phyloP scores from a whole-genome alignment of 306 rosid species.

The Mucuna pruriens region DNA sequence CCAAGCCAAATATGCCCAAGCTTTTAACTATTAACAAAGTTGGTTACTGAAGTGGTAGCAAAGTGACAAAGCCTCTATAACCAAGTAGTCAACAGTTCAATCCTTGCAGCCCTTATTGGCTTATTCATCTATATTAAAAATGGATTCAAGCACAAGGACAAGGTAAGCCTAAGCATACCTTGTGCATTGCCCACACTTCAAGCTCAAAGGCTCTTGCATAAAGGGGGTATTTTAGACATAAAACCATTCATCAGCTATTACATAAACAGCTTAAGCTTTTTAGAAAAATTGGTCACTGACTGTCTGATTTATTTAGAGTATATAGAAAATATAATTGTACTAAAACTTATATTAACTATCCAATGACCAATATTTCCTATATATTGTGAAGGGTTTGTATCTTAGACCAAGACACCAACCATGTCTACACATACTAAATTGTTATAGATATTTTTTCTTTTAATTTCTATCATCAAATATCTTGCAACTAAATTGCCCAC shows the following conservation, averaged over 20 bases:
- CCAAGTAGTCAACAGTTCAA: background rate
- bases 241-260: background rate
- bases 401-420: constrained; percentile 30
- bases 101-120: background rate
- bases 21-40: background rate
- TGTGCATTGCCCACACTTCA: background rate
- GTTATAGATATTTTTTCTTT: background rate
- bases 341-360: constrained; percentile 22
- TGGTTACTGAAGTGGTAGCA: background rate
- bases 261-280: background rate
- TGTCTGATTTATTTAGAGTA: constrained; percentile 14
- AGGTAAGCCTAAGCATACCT: background rate
- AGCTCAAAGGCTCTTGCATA: constrained; percentile 6
- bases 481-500: constrained; percentile 13
- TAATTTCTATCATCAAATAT: constrained; percentile 29
- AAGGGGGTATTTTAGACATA: background rate
- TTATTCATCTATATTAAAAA: background rate
- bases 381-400: background rate
- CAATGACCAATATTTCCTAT: constrained; percentile 17
- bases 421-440: constrained; percentile 17
- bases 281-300: background rate
- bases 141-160: background rate
- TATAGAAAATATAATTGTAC: constrained; percentile 13
- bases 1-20: background rate
- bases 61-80: background rate